Percentiles rank a stretch among this genome's conserved stretches.
Conservation (phyloP, 192 early-diverging fungal species). For the Cladochytrium replicatum region DNA sequence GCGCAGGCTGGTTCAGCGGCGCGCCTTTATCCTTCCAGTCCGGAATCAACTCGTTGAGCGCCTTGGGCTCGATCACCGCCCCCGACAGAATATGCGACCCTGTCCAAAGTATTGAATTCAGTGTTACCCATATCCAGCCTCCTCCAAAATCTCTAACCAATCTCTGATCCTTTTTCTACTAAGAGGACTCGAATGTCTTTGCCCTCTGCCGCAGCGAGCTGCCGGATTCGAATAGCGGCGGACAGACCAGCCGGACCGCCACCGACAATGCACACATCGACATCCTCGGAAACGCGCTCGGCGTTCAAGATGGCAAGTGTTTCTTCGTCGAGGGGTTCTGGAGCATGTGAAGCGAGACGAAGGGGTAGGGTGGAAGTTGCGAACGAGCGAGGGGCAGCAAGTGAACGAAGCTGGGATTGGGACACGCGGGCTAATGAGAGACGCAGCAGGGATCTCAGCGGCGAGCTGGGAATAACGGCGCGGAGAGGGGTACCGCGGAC, state of each 20-base stretch:
- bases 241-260: slow-evolving; percentile 87
- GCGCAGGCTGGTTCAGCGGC: slow-evolving; percentile 78
- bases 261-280: slow-evolving; percentile 93
- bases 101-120: slow-evolving; percentile 7
- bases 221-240: slow-evolving; percentile 92
- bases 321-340: slow-evolving; percentile 14
- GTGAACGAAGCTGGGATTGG: too few relatives aligned
- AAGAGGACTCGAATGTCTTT: slow-evolving; percentile 83
- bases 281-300: slow-evolving; percentile 62
- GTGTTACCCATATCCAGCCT: not conserved
- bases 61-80: slow-evolving; percentile 84
- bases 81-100: slow-evolving; percentile 92
- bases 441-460: too few relatives aligned
- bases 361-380: too few relatives aligned
- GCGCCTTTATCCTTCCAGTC: slow-evolving; percentile 96
- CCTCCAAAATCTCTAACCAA: slow-evolving; percentile 41
- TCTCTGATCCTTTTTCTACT: slow-evolving; percentile 88
- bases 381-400: too few relatives aligned
- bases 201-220: slow-evolving; percentile 70
- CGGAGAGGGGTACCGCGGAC: too few relatives aligned
- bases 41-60: slow-evolving; percentile 91
- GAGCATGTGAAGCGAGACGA: not conserved
- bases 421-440: too few relatives aligned
- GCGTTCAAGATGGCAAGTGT: slow-evolving; percentile 22
- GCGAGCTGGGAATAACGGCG: too few relatives aligned